Conservation (phyloP, 768 basidiomycete genomes). For the Panus rudis region DNA sequence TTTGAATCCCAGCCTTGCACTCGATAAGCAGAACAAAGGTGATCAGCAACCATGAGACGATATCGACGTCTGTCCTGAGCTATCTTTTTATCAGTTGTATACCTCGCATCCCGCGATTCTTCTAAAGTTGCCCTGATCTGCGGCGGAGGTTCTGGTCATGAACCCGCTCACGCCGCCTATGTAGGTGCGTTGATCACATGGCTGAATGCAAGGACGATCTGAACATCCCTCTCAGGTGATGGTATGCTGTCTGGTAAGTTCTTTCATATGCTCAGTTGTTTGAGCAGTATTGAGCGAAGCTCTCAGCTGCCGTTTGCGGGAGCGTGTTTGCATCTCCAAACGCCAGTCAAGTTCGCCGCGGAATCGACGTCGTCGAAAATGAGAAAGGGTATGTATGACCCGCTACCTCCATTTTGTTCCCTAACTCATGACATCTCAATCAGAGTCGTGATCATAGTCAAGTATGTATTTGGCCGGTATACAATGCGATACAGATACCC, state of each 20-base stretch:
- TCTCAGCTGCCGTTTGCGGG: constrained; percentile 72
- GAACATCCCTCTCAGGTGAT: constrained; percentile 36
- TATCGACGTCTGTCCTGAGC: neutral
- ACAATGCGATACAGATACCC: constrained; percentile 2
- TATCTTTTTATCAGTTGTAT: constrained; percentile 42
- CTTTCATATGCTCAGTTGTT: neutral
- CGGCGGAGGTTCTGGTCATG: constrained; percentile 86
- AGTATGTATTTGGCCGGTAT: constrained; percentile 36
- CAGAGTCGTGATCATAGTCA: constrained; percentile 79
- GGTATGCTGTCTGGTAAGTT: constrained; percentile 69
- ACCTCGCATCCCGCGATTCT: constrained; percentile 46
- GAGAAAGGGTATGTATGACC: constrained; percentile 51
- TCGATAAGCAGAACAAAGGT: constrained; percentile 74
- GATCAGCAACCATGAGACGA: constrained; percentile 6
- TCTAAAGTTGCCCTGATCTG: constrained; percentile 72
- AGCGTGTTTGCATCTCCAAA: constrained; percentile 89
- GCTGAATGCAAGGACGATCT: neutral
- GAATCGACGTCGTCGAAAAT: constrained; percentile 69
- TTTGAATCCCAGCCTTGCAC: constrained; percentile 61
- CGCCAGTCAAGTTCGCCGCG: constrained; percentile 74
- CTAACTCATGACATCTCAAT: neutral
- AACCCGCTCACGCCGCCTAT: constrained; percentile 84
- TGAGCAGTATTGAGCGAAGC: neutral
- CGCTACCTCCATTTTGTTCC: neutral
- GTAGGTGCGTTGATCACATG: constrained; percentile 50